These are phyloP conservation scores for Phaffomyces opuntiae DNA, from an alignment of 805 yeast species.

Conservation along the genomic window DNA sequence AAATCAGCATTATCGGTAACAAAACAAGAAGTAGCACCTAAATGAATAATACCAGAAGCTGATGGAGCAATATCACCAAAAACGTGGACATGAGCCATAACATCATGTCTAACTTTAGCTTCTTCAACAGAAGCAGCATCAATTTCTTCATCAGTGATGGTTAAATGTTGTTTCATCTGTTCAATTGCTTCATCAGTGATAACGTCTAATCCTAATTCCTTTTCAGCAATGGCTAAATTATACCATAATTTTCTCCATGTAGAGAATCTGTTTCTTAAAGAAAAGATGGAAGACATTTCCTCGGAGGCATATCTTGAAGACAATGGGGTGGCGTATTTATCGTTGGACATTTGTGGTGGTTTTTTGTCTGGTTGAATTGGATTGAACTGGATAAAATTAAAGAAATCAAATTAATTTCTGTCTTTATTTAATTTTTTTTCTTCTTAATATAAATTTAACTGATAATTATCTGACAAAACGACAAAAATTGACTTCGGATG, in stretches of 20 bases:
- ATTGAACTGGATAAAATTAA: not conserved
- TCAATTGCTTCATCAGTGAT: conserved; percentile 88
- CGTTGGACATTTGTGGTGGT: conserved; percentile 31
- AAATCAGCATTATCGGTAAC: conserved; percentile 98
- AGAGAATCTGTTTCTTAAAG: conserved; percentile 87
- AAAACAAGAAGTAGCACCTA: conserved; percentile 97
- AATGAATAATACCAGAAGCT: conserved; percentile 96
- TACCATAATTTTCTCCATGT: conserved; percentile 99
- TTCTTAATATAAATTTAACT: not conserved
- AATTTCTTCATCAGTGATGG: conserved; percentile 89
- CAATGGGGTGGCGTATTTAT: conserved; percentile 84
- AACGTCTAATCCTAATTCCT: conserved; percentile 78
- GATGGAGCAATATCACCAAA: conserved; percentile 90
- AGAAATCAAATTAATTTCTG: not conserved
- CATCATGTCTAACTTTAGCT: conserved; percentile 97
- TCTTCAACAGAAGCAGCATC: conserved; percentile 86
- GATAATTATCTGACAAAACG: not conserved
- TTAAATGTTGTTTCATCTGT: conserved; percentile 72
- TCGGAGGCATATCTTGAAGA: conserved; percentile 96
- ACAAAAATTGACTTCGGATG: no score
- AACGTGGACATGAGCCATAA: conserved; percentile 97
- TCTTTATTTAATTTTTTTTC: not conserved
- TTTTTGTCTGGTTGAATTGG: not conserved
- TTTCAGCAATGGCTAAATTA: conserved; percentile 91
- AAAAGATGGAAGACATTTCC: conserved; percentile 92